Conservation (phyloP, 2,329 filamentous ascomycete species). For the Nemania serpens region DNA sequence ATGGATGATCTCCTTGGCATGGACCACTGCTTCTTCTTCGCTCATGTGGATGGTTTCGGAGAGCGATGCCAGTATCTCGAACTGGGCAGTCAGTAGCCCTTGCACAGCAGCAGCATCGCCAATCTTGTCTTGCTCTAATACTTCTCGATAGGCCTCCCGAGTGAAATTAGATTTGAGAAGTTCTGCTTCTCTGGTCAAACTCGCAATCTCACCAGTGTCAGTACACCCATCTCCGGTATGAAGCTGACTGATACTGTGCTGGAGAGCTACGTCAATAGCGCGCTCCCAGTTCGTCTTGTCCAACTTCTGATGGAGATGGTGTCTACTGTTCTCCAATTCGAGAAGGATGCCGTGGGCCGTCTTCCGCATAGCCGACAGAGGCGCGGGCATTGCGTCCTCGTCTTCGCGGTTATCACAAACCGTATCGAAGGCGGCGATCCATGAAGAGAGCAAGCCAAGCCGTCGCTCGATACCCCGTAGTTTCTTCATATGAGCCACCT, state of each 20-base stretch:
- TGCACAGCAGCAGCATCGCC: constrained; percentile 81
- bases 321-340: constrained; percentile 86
- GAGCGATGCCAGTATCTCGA: constrained; percentile 85
- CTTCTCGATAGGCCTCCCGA: constrained; percentile 74
- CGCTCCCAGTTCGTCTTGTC: constrained; percentile 85
- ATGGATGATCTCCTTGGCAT: constrained; percentile 76
- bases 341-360: constrained; percentile 85
- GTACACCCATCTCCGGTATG: constrained; percentile 67
- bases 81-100: constrained; percentile 84
- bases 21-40: constrained; percentile 79
- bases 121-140: constrained; percentile 82
- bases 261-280: constrained; percentile 82
- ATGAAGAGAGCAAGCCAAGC: constrained; percentile 83
- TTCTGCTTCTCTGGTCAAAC: constrained; percentile 80
- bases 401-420: constrained; percentile 75
- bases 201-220: constrained; percentile 71
- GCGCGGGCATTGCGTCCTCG: constrained; percentile 69
- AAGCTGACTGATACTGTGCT: constrained; percentile 81
- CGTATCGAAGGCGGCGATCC: constrained; percentile 89
- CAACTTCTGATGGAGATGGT: constrained; percentile 86
- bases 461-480: constrained; percentile 81
- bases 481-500: constrained; percentile 78
- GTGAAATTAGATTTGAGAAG: constrained; percentile 82
- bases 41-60: constrained; percentile 81
- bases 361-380: constrained; percentile 77